A percentile compares a stretch with the other conserved stretches of the same genome.
These are phyloP conservation scores for Tetracladium marchalianum DNA, from an alignment of 495 filamentous ascomycete genomes.

Conservation along the genomic window DNA sequence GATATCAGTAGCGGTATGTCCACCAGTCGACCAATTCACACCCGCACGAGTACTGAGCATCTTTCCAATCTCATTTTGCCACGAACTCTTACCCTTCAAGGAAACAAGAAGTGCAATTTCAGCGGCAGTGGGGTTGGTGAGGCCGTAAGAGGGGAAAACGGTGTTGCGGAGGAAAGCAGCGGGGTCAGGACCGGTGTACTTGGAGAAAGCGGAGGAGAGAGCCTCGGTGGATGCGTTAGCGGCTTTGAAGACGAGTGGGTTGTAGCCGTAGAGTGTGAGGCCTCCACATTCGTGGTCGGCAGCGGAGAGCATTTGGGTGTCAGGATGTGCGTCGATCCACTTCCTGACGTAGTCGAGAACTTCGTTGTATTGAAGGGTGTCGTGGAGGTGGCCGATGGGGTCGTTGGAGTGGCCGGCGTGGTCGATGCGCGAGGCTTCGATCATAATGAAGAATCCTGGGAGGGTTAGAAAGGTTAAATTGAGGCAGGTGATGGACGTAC, in stretches of 20 bases:
- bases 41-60: constrained; percentile 17
- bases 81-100: constrained; percentile 3
- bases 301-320: constrained; percentile 25
- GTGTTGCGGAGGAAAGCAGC: constrained; percentile 9
- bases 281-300: constrained; percentile 29
- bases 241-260: constrained; percentile 17
- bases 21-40: constrained; percentile 21
- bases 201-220: constrained; percentile 16
- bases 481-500: neutral
- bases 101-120: constrained; percentile 17
- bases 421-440: constrained; percentile 30
- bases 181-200: constrained; percentile 7
- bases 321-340: constrained; percentile 25
- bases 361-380: constrained; percentile 26
- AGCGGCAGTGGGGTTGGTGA: constrained; percentile 15
- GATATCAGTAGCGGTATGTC: constrained; percentile 24
- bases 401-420: constrained; percentile 28
- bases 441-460: constrained; percentile 24
- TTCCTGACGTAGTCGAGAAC: constrained; percentile 22
- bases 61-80: constrained; percentile 5
- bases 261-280: constrained; percentile 21
- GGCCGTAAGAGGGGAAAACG: constrained; percentile 20
- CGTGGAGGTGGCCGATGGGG: constrained; percentile 25
- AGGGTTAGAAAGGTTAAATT: no score
- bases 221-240: constrained; percentile 14